Conservation (phyloP, 2,329 filamentous ascomycete genomes). For the Tetracladium maxilliforme region DNA sequence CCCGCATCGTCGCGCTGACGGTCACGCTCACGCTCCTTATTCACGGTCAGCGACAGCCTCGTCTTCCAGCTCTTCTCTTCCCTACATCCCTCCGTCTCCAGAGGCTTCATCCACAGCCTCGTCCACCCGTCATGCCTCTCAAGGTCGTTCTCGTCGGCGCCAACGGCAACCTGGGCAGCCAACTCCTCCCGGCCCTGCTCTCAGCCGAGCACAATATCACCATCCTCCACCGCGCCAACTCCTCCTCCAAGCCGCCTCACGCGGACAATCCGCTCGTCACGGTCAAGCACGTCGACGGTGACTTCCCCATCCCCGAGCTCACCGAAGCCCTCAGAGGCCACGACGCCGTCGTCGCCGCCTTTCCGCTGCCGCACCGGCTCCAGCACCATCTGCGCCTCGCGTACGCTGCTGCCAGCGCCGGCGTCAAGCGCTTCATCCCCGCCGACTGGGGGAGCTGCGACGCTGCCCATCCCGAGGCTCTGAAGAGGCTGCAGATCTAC, state of each 20-base stretch:
- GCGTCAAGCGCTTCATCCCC: constrained; percentile 21
- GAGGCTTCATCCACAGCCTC: too few species aligned
- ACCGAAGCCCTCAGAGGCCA: constrained; percentile 15
- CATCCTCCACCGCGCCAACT: constrained; percentile 15
- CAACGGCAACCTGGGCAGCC: constrained; percentile 13
- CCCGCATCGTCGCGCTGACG: too few species aligned
- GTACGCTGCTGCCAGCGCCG: constrained; percentile 18
- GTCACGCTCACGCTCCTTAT: too few species aligned
- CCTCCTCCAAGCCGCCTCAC: constrained; percentile 9
- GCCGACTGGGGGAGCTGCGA: constrained; percentile 26
- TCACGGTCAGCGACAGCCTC: too few species aligned
- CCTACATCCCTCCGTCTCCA: too few species aligned
- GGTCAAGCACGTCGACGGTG: constrained; percentile 5
- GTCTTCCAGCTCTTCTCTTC: too few species aligned
- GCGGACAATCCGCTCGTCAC: constrained; percentile 5
- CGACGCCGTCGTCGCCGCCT: constrained; percentile 20
- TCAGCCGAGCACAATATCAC: constrained; percentile 13
- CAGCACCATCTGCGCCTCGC: constrained; percentile 18
- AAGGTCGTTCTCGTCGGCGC: constrained; percentile 10
- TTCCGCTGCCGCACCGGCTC: constrained; percentile 12
- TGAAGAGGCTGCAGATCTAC: constrained; percentile 8
- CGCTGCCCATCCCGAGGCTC: too few species aligned
- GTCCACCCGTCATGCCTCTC: too few species aligned
- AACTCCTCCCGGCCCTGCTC: constrained; percentile 14
- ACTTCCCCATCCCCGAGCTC: constrained; percentile 16